Evolutionary conservation across 352 stramenopile species (phyloP).

Genomic region (Globisporangium emineosum): DNA sequence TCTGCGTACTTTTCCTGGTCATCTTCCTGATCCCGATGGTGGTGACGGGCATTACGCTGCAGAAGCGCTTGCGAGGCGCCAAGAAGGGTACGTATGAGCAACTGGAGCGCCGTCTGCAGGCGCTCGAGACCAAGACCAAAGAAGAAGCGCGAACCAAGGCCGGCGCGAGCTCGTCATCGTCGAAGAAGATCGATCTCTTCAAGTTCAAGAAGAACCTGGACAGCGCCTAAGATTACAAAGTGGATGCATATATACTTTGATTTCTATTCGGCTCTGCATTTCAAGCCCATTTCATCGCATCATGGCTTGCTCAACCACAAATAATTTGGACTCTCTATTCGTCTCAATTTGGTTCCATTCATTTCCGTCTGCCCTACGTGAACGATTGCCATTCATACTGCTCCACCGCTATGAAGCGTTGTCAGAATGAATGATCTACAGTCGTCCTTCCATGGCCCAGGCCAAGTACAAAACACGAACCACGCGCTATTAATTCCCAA

Average conservation of each 20-base stretch:
- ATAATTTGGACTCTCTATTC: too few relatives aligned
- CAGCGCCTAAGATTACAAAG: constrained; percentile 11
- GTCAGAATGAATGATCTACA: too few relatives aligned
- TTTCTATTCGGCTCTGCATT: constrained; percentile 1
- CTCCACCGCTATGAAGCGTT: too few relatives aligned
- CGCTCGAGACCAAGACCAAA: constrained; percentile 62
- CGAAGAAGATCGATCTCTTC: constrained; percentile 40
- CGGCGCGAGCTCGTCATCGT: constrained; percentile 9
- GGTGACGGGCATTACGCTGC: constrained; percentile 60
- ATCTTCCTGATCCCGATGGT: constrained; percentile 77
- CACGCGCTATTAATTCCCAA: too few relatives aligned
- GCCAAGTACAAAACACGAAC: too few relatives aligned
- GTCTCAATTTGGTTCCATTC: too few relatives aligned
- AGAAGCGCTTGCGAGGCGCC: constrained; percentile 74
- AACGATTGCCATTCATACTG: too few relatives aligned
- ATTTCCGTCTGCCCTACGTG: too few relatives aligned
- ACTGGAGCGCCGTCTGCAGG: constrained; percentile 62
- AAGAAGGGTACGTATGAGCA: constrained; percentile 82
- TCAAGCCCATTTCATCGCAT: not conserved
- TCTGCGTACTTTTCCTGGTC: constrained; percentile 74
- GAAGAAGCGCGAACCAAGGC: constrained; percentile 27
- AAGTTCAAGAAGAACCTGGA: constrained; percentile 45
- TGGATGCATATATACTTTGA: not conserved
- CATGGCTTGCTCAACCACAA: not conserved
- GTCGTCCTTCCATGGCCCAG: too few relatives aligned